Conservation (phyloP, 1,284 basidiomycete genomes). For the Sporisorium iseilematis-ciliati region DNA sequence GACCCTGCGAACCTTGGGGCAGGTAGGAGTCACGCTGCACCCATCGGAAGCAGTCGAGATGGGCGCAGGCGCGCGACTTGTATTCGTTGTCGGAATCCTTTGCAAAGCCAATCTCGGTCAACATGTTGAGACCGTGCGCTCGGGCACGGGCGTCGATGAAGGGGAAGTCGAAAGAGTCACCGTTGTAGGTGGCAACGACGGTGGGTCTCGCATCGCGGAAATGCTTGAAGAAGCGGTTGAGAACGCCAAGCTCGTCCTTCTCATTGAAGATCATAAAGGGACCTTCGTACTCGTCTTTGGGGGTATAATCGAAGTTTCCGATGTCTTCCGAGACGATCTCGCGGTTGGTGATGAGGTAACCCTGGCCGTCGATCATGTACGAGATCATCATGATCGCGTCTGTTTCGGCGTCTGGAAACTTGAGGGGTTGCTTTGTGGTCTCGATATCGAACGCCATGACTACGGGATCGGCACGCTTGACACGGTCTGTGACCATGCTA, state of each 20-base stretch:
- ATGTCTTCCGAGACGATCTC: slow-evolving; percentile 98
- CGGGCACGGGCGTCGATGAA: slow-evolving; percentile 91
- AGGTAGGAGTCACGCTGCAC: slow-evolving; percentile 99
- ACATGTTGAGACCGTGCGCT: slow-evolving; percentile 94
- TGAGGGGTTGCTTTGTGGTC: slow-evolving; percentile 96
- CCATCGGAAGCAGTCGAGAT: slow-evolving; percentile 99
- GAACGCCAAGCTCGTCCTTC: slow-evolving; percentile 79
- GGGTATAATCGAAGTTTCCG: slow-evolving; percentile 98
- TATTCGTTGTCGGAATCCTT: slow-evolving; percentile 94
- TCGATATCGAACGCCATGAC: slow-evolving; percentile 99
- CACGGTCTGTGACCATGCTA: slow-evolving; percentile 80
- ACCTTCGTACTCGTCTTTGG: slow-evolving; percentile 96
- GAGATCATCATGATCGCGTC: slow-evolving; percentile 99
- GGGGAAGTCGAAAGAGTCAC: slow-evolving; percentile 99
- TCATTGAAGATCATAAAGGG: slow-evolving; percentile 98
- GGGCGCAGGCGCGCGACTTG: slow-evolving; percentile 91
- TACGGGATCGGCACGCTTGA: slow-evolving; percentile 98
- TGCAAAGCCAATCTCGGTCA: slow-evolving; percentile 90
- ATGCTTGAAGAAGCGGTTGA: slow-evolving; percentile 90
- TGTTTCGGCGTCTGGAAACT: slow-evolving; percentile 94
- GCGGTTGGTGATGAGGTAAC: slow-evolving; percentile 96
- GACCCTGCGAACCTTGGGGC: slow-evolving; percentile 96
- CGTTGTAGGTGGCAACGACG: slow-evolving; percentile 98
- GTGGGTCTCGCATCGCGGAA: slow-evolving; percentile 93
- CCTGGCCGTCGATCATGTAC: slow-evolving; percentile 96